Evolutionary conservation across 305 asterid genomes (phyloP).

Genomic region (Coffea humblotiana): DNA sequence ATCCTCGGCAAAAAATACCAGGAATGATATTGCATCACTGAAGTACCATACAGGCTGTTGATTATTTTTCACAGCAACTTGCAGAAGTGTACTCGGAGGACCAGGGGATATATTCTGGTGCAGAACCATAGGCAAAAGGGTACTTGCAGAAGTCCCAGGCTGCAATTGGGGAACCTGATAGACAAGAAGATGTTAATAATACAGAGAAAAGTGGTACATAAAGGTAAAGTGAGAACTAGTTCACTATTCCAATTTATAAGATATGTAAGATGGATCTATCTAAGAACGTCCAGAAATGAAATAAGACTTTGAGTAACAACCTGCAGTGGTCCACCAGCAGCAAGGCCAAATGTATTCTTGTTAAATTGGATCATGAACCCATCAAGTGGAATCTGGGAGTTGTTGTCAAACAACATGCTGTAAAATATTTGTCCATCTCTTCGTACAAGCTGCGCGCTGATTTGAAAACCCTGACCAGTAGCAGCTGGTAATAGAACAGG

Average conservation of each 20-base stretch:
- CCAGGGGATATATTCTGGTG: slow-evolving; percentile 86
- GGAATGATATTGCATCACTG: slow-evolving; percentile 65
- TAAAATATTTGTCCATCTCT: slow-evolving; percentile 90
- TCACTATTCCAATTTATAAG: not conserved
- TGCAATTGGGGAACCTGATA: slow-evolving; percentile 73
- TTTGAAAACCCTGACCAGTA: slow-evolving; percentile 91
- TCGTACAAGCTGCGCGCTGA: slow-evolving; percentile 83
- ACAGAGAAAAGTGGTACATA: not conserved
- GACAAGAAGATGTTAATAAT: slow-evolving; percentile 20
- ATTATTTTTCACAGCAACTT: slow-evolving; percentile 94
- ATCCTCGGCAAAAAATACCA: slow-evolving; percentile 68
- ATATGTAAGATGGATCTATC: not conserved
- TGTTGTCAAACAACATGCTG: slow-evolving; percentile 89
- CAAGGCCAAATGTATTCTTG: slow-evolving; percentile 97
- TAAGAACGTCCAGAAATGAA: not conserved
- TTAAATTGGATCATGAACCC: slow-evolving; percentile 99
- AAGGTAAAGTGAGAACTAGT: not conserved
- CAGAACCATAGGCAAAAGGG: slow-evolving; percentile 87
- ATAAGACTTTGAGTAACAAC: slow-evolving; percentile 31
- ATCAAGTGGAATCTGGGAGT: slow-evolving; percentile 74
- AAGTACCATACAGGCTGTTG: slow-evolving; percentile 99
- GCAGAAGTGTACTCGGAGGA: slow-evolving; percentile 79
- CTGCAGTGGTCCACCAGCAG: slow-evolving; percentile 90
- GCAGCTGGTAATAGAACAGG: slow-evolving; percentile 81
- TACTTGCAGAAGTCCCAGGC: slow-evolving; percentile 82